Evolutionary conservation across 257 asterid species (phyloP), one percentile per base, ranked within the genome.

Genomic region (Fraxinus cuspidata): DNA sequence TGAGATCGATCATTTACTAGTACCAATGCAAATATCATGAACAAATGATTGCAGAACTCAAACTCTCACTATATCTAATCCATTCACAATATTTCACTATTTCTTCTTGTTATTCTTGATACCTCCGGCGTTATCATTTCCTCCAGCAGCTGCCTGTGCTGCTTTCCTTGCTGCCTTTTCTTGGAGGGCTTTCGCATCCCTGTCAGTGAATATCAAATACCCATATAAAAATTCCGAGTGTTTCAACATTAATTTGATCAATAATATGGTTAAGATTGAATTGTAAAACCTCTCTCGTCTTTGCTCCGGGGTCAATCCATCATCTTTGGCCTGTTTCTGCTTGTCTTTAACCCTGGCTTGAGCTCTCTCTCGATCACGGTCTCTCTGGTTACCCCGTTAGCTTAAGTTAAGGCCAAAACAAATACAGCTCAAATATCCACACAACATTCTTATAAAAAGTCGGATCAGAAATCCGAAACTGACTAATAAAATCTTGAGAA

Each of bases 161-260:
- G 94, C 93, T 73, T 94, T 94, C 63, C 71, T 86, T 3, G 94
- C 91, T 2, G 80, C 60, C 79, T 94, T 94, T 32, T 94, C 97
- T 72, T 90, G 96, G 79, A 94, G 84, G 8, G 96, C 97, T 85
- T 87, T 92, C 0, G 96, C 96, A 53, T 94, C 98, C 91, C 97
- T 92, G 87, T 4, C 1, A 34, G 31, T 15, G 23, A 37, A 74
- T 60, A 53, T 28, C 67, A 63, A 5, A 10, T 19, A 29, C 49
- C 64, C 75, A 37, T 12, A 2, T 31, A 3, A 72, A 65, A 38
- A 69, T 63, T 4, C 2, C 2, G 27, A 51, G 4, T 3, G 29
- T 29, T 15, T 47, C 21, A 13, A 64, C 13, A 21, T 18, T 7
- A 11, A 16, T 0, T 29, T 10, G 11, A 64, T 53, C 67, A 11